Conservation (phyloP, 306 rosid genomes). For the Hippophae gyantsensis region DNA sequence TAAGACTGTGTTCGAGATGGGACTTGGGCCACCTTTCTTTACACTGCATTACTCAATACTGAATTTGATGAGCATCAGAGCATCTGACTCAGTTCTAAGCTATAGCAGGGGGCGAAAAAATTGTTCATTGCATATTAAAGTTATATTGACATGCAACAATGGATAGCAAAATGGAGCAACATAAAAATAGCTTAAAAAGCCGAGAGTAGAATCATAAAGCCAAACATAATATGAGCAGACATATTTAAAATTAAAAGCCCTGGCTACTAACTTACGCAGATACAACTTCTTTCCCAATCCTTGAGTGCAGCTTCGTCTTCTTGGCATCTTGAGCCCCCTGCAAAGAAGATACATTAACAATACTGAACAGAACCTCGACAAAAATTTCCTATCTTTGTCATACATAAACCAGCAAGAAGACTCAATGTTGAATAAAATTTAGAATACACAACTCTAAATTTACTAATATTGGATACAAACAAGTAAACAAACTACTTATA, state of each 20-base stretch:
- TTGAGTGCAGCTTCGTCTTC: constrained; percentile 67
- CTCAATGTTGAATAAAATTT: background rate
- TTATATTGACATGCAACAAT: background rate
- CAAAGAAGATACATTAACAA: background rate
- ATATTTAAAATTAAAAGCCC: no score
- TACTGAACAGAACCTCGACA: background rate
- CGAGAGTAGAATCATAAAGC: background rate
- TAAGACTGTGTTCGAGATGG: constrained; percentile 50
- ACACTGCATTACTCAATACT: constrained; percentile 38
- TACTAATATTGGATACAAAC: no score
- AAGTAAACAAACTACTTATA: no score
- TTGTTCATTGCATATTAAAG: background rate
- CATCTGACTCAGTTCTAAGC: background rate
- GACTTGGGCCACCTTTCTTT: constrained; percentile 77
- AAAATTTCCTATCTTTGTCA: background rate
- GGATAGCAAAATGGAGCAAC: no score
- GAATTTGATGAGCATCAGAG: constrained; percentile 10
- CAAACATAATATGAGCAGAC: no score
- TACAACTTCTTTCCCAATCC: constrained; percentile 86
- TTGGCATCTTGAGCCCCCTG: constrained; percentile 69
- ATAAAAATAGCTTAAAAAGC: background rate
- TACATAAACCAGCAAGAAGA: background rate
- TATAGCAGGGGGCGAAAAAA: no score
- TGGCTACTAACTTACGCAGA: constrained; percentile 60
- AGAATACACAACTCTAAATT: no score